Evolutionary conservation across 768 basidiomycete genomes (phyloP).

Genomic region (Gloeostereum incarnatum): DNA sequence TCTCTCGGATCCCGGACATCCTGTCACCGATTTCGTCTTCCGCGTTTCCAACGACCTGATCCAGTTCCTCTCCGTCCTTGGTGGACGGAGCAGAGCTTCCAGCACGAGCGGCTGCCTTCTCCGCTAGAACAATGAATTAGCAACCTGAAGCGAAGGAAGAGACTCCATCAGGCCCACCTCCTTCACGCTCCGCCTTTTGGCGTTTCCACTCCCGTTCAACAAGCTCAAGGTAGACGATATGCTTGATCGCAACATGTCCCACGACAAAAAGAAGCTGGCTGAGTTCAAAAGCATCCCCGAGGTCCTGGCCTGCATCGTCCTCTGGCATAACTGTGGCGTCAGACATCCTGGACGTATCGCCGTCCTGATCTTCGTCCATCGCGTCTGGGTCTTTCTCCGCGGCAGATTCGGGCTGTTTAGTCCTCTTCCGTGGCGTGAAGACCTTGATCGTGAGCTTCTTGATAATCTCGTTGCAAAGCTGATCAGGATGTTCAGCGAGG

Average conservation of each 20-base stretch:
- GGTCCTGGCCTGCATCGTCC: conserved; percentile 26
- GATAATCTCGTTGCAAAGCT: conserved; percentile 71
- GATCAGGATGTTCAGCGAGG: conserved; percentile 88
- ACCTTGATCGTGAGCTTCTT: conserved; percentile 71
- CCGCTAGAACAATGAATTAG: conserved; percentile 27
- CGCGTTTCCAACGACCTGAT: conserved; percentile 94
- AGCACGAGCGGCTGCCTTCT: conserved; percentile 54
- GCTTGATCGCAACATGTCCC: conserved; percentile 96
- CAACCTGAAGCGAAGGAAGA: neutral
- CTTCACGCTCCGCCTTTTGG: conserved; percentile 87
- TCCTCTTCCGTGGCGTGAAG: conserved; percentile 34
- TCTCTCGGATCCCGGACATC: conserved; percentile 76
- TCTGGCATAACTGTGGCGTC: too few species aligned
- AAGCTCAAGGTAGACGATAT: conserved; percentile 92
- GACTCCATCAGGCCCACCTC: conserved; percentile 54
- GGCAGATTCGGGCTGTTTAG: conserved; percentile 12
- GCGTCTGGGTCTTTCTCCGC: conserved; percentile 32
- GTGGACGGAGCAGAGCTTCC: conserved; percentile 27
- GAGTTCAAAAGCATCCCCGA: conserved; percentile 79
- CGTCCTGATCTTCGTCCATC: conserved; percentile 47
- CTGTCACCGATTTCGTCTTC: conserved; percentile 98
- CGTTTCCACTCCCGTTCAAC: conserved; percentile 96
- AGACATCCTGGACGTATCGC: conserved; percentile 14
- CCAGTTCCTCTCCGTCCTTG: conserved; percentile 80
- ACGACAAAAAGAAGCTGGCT: conserved; percentile 94